Conservation (phyloP, 257 asterid genomes). For the Scutellaria baicalensis region DNA sequence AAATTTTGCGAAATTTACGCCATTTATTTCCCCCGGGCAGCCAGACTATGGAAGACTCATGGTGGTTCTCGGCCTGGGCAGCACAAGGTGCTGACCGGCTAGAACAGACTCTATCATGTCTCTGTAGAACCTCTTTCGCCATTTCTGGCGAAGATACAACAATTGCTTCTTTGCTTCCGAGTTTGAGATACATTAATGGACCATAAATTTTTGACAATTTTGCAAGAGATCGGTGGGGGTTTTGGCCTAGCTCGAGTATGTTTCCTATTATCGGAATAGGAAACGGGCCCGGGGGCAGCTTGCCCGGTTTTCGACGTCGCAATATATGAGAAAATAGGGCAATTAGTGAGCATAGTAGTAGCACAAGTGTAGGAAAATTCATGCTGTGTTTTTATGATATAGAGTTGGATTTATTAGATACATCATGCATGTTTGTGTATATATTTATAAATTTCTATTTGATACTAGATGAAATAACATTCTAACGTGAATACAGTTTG, state of each 20-base stretch:
- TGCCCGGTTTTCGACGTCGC: not conserved
- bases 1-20: slow-evolving; percentile 2
- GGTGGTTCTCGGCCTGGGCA: not conserved
- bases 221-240: slow-evolving; percentile 7
- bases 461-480: too few species aligned
- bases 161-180: slow-evolving; percentile 8
- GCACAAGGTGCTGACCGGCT: not conserved
- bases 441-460: too few species aligned
- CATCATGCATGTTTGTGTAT: too few species aligned
- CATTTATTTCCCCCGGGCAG: slow-evolving; percentile 8
- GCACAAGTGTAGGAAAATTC: too few species aligned
- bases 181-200: slow-evolving; percentile 24
- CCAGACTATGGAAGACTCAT: slow-evolving; percentile 13
- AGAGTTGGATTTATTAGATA: too few species aligned
- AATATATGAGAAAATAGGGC: too few species aligned
- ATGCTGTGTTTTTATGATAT: not conserved
- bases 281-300: not conserved
- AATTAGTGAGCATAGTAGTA: too few species aligned
- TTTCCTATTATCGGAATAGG: not conserved
- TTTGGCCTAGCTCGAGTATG: not conserved
- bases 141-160: slow-evolving; percentile 16
- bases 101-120: slow-evolving; percentile 1
- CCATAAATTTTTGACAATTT: not conserved
- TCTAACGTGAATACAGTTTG: too few species aligned
- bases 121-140: slow-evolving; percentile 15